Evolutionary conservation across 2,329 filamentous ascomycete species (phyloP), one percentile per base, ranked within the genome.

Genomic region (Dactylonectria macrodidyma): DNA sequence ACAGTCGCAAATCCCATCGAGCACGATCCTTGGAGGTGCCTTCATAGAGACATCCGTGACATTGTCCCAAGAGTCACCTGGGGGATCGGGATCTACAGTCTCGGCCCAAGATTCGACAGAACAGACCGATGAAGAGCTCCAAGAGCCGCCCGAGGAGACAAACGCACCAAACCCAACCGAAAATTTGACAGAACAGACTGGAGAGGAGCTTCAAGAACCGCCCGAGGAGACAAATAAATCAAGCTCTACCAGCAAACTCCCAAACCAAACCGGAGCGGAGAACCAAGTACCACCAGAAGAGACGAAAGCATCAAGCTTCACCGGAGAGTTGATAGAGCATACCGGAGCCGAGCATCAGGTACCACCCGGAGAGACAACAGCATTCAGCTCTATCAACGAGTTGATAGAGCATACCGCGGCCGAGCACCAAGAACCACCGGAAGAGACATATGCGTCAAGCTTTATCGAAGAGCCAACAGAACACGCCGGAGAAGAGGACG

Each of bases 1-100:
- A 36, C 26, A 47, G 19, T 41, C 46, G 61, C 36, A n/a, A 30
- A 44, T 33, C 57, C 65, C 41, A 46, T 36, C 46, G n/a, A 65
- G 19, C 19, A 14, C n/a, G 14, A 9, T 47, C 47, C 57, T 48
- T 56, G 56, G 48, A 16, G 58, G 44, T 30, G 52, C 52, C 19
- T 62, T 66, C n/a, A 14, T 41, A 10, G 54, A 62, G 19, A 19
- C 33, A 7, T 6, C 50, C 7, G 26, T 22, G 26, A 24, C 36
- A 16, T 33, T 38, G 50, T 24, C 38, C 19, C 62, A 44, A 16
- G 34, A 10, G 19, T 41, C 38, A 36, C n/a, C 62, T n/a, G 30
- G 14, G 12, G 19, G 33, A n/a, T 47, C 19, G 14, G 48, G 10
- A 36, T 16, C 24, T 5, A 7, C 11, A 2, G 22, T 14, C 22